Evolutionary conservation across 2,329 filamentous ascomycete genomes (phyloP).

Genomic region (Fusarium sp.): DNA sequence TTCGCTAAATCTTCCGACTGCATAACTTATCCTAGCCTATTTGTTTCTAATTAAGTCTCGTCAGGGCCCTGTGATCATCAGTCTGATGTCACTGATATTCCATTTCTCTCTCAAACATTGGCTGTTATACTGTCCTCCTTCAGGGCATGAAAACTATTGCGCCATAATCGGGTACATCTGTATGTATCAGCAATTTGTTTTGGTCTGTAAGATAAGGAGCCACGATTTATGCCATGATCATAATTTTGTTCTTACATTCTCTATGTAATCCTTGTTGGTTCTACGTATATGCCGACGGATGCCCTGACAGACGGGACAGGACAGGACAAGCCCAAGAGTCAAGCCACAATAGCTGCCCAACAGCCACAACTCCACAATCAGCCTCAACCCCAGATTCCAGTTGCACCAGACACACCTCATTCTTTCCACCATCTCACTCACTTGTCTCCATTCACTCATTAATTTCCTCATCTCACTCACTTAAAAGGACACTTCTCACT

Average conservation of each 20-base stretch:
- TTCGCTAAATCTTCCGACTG: constrained; percentile 15
- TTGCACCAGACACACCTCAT: constrained; percentile 21
- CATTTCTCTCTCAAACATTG: background rate
- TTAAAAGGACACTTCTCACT: background rate
- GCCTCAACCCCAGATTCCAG: constrained; percentile 40
- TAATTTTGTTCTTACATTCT: background rate
- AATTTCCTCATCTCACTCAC: constrained; percentile 1
- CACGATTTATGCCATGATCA: background rate
- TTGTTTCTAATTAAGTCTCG: constrained; percentile 1
- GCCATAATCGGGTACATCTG: background rate
- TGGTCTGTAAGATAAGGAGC: background rate
- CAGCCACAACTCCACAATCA: constrained; percentile 30
- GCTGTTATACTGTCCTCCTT: background rate
- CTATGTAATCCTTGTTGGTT: background rate
- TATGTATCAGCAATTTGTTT: background rate
- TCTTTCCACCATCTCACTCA: constrained; percentile 28
- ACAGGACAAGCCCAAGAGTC: background rate
- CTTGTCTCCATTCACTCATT: constrained; percentile 4
- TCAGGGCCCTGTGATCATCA: background rate
- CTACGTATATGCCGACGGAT: background rate
- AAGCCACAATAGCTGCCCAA: constrained; percentile 28
- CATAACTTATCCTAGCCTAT: constrained; percentile 16
- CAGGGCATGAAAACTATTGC: background rate
- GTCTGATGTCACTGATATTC: constrained; percentile 18
- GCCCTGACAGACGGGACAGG: background rate